Evolutionary conservation across 768 basidiomycete genomes (phyloP).

Genomic region (Amanita pseudoporphyria): DNA sequence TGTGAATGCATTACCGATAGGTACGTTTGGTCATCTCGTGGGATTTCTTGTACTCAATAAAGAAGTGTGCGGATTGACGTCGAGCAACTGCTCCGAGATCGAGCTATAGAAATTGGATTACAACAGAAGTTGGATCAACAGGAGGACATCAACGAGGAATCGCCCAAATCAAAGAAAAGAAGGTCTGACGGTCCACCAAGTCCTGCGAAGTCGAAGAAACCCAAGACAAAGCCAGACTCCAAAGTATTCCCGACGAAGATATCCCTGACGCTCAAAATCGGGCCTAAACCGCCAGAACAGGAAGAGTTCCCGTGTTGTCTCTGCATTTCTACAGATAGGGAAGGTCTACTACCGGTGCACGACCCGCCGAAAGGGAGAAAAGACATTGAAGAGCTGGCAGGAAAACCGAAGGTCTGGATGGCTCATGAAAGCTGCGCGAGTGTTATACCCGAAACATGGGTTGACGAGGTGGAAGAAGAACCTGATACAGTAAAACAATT

Average conservation of each 20-base stretch:
- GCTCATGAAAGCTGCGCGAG: conserved; percentile 77
- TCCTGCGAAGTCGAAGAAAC: conserved; percentile 35
- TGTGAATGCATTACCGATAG: conserved; percentile 71
- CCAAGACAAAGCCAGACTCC: conserved; percentile 18
- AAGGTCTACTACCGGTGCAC: conserved; percentile 55
- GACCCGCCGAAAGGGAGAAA: conserved; percentile 52
- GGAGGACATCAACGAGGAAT: conserved; percentile 13
- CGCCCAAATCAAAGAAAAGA: conserved; percentile 25
- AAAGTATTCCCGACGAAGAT: conserved; percentile 25
- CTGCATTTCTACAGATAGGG: conserved; percentile 42
- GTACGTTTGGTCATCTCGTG: conserved; percentile 23
- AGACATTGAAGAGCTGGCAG: conserved; percentile 39
- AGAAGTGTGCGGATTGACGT: conserved; percentile 88
- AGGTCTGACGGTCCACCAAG: conserved; percentile 28
- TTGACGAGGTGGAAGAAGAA: conserved; percentile 52
- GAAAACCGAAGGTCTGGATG: conserved; percentile 46
- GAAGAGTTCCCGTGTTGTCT: conserved; percentile 61
- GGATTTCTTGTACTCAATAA: conserved; percentile 1
- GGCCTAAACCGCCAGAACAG: conserved; percentile 46
- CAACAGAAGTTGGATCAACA: conserved; percentile 14
- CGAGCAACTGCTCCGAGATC: conserved; percentile 68
- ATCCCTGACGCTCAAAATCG: conserved; percentile 58
- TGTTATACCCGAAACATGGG: conserved; percentile 87
- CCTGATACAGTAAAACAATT: conserved; percentile 34
- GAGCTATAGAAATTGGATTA: conserved; percentile 36